These are phyloP conservation scores for Mycena belliarum DNA, from an alignment of 768 basidiomycete genomes.

Conservation along the genomic window DNA sequence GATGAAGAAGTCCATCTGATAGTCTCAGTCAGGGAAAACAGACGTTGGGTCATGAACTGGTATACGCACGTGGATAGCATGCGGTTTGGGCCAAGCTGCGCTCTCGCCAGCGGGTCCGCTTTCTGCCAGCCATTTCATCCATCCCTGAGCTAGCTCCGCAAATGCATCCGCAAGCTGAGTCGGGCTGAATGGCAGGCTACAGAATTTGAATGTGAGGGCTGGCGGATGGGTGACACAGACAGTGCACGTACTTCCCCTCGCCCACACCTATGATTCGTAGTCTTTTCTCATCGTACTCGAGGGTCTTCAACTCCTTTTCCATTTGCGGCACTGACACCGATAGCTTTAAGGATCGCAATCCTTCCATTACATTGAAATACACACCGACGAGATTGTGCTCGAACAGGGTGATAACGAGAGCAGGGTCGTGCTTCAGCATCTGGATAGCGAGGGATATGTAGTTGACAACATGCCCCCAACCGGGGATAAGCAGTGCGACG, in stretches of 20 bases:
- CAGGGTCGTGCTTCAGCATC: slow-evolving; percentile 7
- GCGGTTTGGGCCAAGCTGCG: slow-evolving; percentile 14
- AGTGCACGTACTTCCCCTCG: neutral
- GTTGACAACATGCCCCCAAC: slow-evolving; percentile 5
- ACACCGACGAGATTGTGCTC: slow-evolving; percentile 13
- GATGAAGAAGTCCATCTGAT: slow-evolving; percentile 8
- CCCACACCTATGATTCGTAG: slow-evolving; percentile 12
- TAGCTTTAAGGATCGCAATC: too few species aligned
- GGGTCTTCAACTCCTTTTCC: slow-evolving; percentile 3
- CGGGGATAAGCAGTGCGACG: slow-evolving; percentile 2
- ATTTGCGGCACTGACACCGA: slow-evolving; percentile 10
- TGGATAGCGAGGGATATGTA: slow-evolving; percentile 3
- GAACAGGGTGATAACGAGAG: slow-evolving; percentile 8
- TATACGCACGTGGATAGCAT: slow-evolving; percentile 8
- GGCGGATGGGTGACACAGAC: neutral
- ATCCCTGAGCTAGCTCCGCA: slow-evolving; percentile 6
- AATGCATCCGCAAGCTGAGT: neutral
- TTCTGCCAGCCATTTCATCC: neutral
- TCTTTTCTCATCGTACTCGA: slow-evolving; percentile 1
- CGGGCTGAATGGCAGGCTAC: neutral
- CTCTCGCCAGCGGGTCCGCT: neutral
- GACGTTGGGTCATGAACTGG: neutral
- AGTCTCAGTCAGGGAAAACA: neutral
- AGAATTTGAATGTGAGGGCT: neutral
- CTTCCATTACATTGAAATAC: neutral